A percentile compares a stretch with the other conserved stretches of the same genome.
Evolutionary conservation across 805 yeast genomes (phyloP).

Genomic region (Myxozyma melibiosi): DNA sequence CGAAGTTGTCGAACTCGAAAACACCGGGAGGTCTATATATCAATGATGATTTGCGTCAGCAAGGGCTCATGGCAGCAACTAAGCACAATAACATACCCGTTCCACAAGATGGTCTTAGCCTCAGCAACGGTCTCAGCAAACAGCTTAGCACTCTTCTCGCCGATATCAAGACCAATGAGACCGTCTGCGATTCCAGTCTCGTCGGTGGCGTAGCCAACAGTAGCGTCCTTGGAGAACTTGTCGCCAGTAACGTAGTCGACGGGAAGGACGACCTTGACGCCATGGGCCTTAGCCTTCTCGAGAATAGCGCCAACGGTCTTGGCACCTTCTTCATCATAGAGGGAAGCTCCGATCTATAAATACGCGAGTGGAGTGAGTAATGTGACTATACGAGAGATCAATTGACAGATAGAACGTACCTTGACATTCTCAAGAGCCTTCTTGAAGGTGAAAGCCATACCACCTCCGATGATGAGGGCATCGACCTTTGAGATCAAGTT

Average conservation of each 20-base stretch:
- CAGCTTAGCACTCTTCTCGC: constrained; percentile 82
- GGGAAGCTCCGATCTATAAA: constrained; percentile 75
- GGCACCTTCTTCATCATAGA: constrained; percentile 93
- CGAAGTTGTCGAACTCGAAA: constrained; percentile 92
- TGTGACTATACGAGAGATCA: not conserved
- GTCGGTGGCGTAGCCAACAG: constrained; percentile 79
- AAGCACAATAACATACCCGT: constrained; percentile 54
- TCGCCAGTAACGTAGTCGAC: constrained; percentile 96
- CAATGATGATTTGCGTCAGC: not conserved
- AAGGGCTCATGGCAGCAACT: not conserved
- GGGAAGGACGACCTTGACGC: constrained; percentile 91
- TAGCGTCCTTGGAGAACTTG: constrained; percentile 89
- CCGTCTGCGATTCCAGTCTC: constrained; percentile 91
- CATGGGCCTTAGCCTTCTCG: constrained; percentile 94
- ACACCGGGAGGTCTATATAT: constrained; percentile 86
- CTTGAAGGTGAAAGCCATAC: constrained; percentile 99
- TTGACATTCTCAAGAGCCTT: constrained; percentile 82
- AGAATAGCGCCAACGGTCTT: constrained; percentile 89
- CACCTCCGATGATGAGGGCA: constrained; percentile 95
- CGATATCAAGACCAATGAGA: constrained; percentile 95
- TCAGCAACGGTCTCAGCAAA: constrained; percentile 80
- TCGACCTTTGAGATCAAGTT: constrained; percentile 91
- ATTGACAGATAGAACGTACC: constrained; percentile 11
- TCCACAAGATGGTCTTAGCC: constrained; percentile 99
- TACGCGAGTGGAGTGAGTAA: not conserved